Evolutionary conservation across 345 rosid species (phyloP).

Genomic region (Arabidopsis arenosa): DNA sequence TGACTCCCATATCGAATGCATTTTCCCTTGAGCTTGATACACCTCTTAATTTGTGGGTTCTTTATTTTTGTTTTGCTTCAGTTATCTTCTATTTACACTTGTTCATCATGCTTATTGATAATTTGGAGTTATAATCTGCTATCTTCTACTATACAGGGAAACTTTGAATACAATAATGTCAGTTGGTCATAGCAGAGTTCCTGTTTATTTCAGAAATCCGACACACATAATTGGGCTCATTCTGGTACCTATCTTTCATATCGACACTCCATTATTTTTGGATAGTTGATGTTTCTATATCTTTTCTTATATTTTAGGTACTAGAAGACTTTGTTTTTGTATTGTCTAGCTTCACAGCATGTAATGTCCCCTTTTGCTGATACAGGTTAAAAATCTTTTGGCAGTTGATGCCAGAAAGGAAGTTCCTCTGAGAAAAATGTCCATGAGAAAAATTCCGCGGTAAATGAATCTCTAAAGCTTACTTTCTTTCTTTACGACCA

Average conservation of each 20-base stretch:
- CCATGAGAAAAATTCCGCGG: constrained; percentile 91
- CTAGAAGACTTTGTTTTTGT: neutral
- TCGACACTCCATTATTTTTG: neutral
- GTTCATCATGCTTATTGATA: neutral
- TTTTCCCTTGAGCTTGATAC: constrained; percentile 98
- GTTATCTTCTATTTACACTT: constrained; percentile 4
- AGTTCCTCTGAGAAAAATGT: constrained; percentile 83
- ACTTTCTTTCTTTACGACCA: neutral
- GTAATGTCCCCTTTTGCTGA: neutral
- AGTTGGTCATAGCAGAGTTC: constrained; percentile 96
- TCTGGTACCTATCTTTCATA: constrained; percentile 60
- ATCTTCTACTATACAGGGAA: constrained; percentile 58
- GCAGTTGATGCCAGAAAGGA: constrained; percentile 73
- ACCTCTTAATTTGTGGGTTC: constrained; percentile 86
- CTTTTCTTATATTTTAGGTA: neutral
- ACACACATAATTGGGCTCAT: constrained; percentile 85
- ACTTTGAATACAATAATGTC: constrained; percentile 83
- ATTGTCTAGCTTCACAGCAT: constrained; percentile 7
- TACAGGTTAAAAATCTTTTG: constrained; percentile 88
- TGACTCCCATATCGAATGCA: constrained; percentile 93
- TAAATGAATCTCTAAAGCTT: constrained; percentile 34
- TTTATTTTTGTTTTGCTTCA: constrained; percentile 35
- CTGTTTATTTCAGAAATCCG: constrained; percentile 73
- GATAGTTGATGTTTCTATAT: neutral
- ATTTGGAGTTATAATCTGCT: constrained; percentile 16